Evolutionary conservation across 139 green algal species (phyloP).

Genomic region (Spirogloea muscicola): DNA sequence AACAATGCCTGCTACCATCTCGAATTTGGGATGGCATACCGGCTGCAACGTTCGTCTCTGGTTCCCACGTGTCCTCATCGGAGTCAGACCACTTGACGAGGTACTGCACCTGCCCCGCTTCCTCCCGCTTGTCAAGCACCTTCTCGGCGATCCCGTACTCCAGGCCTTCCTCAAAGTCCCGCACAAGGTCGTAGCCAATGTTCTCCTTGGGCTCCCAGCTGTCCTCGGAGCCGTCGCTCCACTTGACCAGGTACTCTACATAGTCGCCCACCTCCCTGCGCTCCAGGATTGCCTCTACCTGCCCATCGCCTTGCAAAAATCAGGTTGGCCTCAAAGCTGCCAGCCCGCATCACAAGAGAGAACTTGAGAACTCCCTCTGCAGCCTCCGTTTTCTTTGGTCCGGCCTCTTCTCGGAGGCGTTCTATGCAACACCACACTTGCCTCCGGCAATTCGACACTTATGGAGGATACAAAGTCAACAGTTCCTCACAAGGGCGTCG

Average conservation of each 20-base stretch:
- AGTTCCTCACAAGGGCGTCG: too few relatives aligned
- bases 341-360: too few relatives aligned
- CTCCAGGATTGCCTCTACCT: conserved; percentile 38
- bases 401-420: too few relatives aligned
- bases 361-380: too few relatives aligned
- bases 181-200: conserved; percentile 48
- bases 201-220: conserved; percentile 50
- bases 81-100: conserved; percentile 46
- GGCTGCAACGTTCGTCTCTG: conserved; percentile 24
- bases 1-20: too few relatives aligned
- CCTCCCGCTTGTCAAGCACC: conserved; percentile 32
- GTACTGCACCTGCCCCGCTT: conserved; percentile 25
- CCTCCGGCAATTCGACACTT: too few relatives aligned
- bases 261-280: not conserved
- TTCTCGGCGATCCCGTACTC: conserved; percentile 40
- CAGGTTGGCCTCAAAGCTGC: too few relatives aligned
- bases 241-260: conserved; percentile 54
- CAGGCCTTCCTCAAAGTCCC: conserved; percentile 37
- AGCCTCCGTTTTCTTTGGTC: too few relatives aligned
- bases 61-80: conserved; percentile 47
- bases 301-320: too few relatives aligned
- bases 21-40: too few relatives aligned
- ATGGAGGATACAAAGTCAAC: too few relatives aligned
- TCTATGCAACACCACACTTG: too few relatives aligned
- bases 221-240: conserved; percentile 49